Evolutionary conservation across 148 eudicot genomes (phyloP).

Genomic region (Talinum fruticosum): DNA sequence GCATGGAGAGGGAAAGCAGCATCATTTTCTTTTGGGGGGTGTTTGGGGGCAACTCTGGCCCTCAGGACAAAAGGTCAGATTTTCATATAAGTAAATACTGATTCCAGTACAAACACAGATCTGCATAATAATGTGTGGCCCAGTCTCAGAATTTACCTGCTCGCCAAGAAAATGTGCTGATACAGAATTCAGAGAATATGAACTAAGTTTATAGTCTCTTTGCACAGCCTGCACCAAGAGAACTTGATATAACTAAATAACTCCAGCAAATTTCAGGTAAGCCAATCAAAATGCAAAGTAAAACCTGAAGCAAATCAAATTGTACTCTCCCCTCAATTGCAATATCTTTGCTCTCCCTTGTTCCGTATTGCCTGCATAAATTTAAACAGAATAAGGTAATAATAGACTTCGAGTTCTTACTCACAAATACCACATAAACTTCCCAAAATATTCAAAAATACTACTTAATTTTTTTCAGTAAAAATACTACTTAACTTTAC

Average conservation of each 20-base stretch:
- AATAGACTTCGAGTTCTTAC: not conserved
- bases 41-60: not conserved
- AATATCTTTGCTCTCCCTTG: conserved; percentile 94
- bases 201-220: conserved; percentile 92
- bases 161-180: conserved; percentile 98
- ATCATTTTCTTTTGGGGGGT: not conserved
- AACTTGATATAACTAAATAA: conserved; percentile 7
- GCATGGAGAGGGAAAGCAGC: no score
- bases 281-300: conserved; percentile 4
- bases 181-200: conserved; percentile 94
- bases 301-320: conserved; percentile 95
- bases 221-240: conserved; percentile 70
- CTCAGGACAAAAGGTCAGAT: not conserved
- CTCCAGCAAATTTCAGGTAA: not conserved
- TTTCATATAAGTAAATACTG: not conserved
- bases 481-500: no score
- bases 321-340: conserved; percentile 93
- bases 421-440: no score
- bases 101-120: not conserved
- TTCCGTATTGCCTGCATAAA: conserved; percentile 76
- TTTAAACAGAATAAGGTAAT: not conserved
- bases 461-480: no score
- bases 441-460: no score
- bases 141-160: conserved; percentile 52
- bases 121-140: not conserved